Evolutionary conservation across 148 eudicot species (phyloP).

Genomic region (Fagopyrum tataricum): DNA sequence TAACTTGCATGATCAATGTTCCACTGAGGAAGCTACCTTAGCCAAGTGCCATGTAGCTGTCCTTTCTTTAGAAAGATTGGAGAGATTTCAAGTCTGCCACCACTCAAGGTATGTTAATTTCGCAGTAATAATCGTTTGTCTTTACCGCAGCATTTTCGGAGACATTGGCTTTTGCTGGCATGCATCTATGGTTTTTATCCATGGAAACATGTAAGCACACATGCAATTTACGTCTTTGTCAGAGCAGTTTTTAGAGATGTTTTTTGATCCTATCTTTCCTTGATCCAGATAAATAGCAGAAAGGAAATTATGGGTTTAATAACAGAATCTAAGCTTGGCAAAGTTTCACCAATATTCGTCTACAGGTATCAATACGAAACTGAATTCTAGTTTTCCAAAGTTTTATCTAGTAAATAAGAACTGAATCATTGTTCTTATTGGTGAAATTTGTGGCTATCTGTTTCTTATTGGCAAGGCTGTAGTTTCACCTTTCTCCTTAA

Average conservation of each 20-base stretch:
- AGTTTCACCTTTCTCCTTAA: not conserved
- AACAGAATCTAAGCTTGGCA: not conserved
- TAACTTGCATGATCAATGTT: conserved; percentile 54
- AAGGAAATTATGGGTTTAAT: not conserved
- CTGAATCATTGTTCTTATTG: not conserved
- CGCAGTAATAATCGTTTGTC: not conserved
- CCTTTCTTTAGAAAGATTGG: conserved; percentile 37
- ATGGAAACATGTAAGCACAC: not conserved
- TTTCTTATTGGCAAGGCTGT: too few relatives aligned
- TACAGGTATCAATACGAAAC: not conserved
- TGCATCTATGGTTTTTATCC: not conserved
- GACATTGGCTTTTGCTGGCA: not conserved
- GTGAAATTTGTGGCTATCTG: too few relatives aligned
- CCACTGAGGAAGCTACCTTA: conserved; percentile 54
- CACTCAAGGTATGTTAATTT: conserved; percentile 49
- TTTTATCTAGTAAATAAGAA: not conserved
- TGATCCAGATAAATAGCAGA: not conserved
- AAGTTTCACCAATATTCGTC: not conserved
- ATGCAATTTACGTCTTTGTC: too few relatives aligned
- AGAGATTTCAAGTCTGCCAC: conserved; percentile 40
- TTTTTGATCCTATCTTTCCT: too few relatives aligned
- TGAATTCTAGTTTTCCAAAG: not conserved
- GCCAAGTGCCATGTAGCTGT: conserved; percentile 46
- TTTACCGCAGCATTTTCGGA: not conserved
- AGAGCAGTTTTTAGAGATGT: too few relatives aligned